Evolutionary conservation across 106 monocot species (phyloP).

Genomic region (Dendrobium chrysotoxum): DNA sequence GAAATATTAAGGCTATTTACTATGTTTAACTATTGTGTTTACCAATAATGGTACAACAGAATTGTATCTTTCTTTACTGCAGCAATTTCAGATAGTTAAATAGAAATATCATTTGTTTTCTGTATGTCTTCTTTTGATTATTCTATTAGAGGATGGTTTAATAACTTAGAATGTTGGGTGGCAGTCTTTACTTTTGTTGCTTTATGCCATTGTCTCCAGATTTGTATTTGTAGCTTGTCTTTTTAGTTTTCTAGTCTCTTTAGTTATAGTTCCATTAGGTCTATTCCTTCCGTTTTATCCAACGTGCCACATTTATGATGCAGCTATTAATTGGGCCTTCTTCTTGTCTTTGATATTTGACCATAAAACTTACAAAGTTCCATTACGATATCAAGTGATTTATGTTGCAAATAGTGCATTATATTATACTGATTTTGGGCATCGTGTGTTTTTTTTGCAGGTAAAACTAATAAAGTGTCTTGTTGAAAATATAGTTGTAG

Average conservation of each 20-base stretch:
- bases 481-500: conserved; percentile 92
- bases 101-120: background rate
- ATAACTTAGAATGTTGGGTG: background rate
- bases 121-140: background rate
- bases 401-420: background rate
- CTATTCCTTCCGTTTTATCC: background rate
- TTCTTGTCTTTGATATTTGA: background rate
- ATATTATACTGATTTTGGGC: conserved; percentile 1
- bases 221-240: background rate
- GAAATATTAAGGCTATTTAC: background rate
- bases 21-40: background rate
- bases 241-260: background rate
- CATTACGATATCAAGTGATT: background rate
- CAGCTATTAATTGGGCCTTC: background rate
- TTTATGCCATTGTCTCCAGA: background rate
- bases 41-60: background rate
- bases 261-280: background rate
- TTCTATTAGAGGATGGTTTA: background rate
- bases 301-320: background rate
- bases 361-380: background rate
- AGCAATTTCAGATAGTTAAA: background rate
- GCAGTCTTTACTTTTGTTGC: background rate
- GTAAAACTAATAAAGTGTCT: conserved; percentile 96
- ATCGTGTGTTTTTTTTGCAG: conserved; percentile 33
- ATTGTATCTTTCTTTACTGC: background rate